A percentile compares a stretch with the other conserved stretches of the same genome.
Conservation (phyloP, 2,329 filamentous ascomycete species). For the Nakataea oryzae region DNA sequence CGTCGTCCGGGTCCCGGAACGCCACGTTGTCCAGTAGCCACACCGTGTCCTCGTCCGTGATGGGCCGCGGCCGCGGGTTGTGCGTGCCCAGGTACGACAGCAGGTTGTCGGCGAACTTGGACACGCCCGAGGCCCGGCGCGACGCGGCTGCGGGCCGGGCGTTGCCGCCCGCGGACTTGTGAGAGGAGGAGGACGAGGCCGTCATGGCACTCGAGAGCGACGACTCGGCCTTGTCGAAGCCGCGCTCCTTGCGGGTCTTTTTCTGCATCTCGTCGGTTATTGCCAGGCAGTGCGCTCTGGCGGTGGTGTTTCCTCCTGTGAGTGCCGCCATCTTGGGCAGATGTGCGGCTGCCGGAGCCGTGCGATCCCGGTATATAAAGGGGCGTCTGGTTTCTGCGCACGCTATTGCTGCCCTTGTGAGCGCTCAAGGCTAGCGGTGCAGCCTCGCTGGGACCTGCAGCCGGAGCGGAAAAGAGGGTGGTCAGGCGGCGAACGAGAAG, state of each 20-base stretch:
- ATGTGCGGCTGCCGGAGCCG: not conserved
- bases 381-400: not conserved
- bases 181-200: conserved; percentile 18
- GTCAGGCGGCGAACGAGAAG: not conserved
- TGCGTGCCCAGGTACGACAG: conserved; percentile 38
- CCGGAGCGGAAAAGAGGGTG: not conserved
- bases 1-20: conserved; percentile 37
- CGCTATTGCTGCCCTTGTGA: not conserved
- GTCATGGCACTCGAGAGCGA: conserved; percentile 24
- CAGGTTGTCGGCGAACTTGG: conserved; percentile 22
- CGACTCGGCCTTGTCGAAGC: conserved; percentile 40
- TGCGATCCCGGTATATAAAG: not conserved
- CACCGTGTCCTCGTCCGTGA: conserved; percentile 59
- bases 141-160: no score
- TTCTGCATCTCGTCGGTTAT: conserved; percentile 32
- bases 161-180: conserved; percentile 9
- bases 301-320: not conserved
- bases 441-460: not conserved
- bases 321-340: not conserved
- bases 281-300: conserved; percentile 1
- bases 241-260: conserved; percentile 34
- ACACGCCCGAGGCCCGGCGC: conserved; percentile 8
- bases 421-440: not conserved
- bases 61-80: conserved; percentile 49
- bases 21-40: conserved; percentile 92